Evolutionary conservation across 306 rosid species (phyloP).

Genomic region (Trifolium pratense): DNA sequence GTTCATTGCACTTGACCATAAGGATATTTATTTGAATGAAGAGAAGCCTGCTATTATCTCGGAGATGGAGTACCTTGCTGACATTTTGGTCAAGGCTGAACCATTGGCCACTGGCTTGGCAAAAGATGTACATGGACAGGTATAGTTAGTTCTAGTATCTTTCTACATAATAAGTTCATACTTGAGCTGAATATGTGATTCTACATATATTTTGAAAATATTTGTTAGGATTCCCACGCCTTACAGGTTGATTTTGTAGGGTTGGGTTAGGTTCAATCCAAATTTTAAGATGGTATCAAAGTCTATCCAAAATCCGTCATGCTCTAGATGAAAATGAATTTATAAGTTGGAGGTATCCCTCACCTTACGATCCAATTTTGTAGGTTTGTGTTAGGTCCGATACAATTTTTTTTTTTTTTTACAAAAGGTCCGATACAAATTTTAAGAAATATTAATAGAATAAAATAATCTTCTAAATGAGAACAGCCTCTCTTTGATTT

Average conservation of each 20-base stretch:
- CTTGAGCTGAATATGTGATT: background rate
- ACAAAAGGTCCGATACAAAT: no score
- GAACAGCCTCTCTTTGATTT: conserved; percentile 17
- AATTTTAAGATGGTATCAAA: no score
- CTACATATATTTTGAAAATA: background rate
- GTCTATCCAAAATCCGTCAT: no score
- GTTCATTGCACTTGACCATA: conserved; percentile 73
- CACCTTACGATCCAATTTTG: no score
- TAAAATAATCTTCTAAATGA: background rate
- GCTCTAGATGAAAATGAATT: no score
- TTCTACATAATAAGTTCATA: conserved; percentile 27
- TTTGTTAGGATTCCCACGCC: no score
- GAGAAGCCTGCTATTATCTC: conserved; percentile 66
- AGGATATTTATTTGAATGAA: conserved; percentile 67
- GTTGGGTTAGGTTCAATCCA: no score
- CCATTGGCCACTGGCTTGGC: conserved; percentile 96
- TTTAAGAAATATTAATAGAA: background rate
- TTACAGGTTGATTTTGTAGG: no score
- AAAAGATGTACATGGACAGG: conserved; percentile 99
- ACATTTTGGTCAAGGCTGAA: conserved; percentile 71
- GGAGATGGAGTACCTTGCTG: conserved; percentile 87
- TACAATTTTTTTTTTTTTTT: no score
- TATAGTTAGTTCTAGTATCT: conserved; percentile 34
- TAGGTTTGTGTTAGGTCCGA: no score
- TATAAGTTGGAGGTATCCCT: no score